A percentile compares a stretch with the other conserved stretches of the same genome.
Evolutionary conservation across 164 flowering plant genomes (phyloP).

Genomic region (Sextonia rubra): DNA sequence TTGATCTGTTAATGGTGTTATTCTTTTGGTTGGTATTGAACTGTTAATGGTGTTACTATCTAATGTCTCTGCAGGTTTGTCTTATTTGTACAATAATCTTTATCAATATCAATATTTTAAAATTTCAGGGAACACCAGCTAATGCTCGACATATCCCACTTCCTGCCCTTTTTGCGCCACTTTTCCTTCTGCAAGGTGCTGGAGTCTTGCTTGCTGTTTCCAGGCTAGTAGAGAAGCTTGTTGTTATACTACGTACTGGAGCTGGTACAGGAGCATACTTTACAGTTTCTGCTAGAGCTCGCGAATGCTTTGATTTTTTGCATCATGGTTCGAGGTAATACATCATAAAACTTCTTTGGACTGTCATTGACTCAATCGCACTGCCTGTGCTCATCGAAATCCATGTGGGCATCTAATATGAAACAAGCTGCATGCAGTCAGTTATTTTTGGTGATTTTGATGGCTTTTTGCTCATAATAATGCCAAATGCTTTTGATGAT

Average conservation of each 20-base stretch:
- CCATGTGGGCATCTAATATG: neutral
- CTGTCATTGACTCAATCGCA: neutral
- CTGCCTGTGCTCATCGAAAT: neutral
- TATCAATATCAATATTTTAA: neutral
- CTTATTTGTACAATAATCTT: neutral
- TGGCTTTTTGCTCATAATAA: too few relatives aligned
- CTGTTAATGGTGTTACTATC: neutral
- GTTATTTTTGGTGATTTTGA: neutral
- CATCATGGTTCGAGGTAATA: constrained; percentile 86
- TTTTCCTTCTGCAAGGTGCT: constrained; percentile 72
- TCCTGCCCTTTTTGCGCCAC: constrained; percentile 61
- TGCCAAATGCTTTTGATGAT: neutral
- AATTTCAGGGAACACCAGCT: constrained; percentile 70
- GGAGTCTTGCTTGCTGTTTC: constrained; percentile 66
- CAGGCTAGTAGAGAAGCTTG: constrained; percentile 67
- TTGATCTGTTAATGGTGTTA: neutral
- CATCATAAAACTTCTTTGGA: neutral
- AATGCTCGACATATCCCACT: constrained; percentile 52
- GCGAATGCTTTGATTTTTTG: constrained; percentile 64
- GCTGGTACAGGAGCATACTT: constrained; percentile 45
- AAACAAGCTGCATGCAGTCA: neutral
- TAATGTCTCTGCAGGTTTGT: neutral
- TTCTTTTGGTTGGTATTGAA: neutral
- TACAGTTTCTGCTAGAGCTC: constrained; percentile 41
- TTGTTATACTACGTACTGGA: constrained; percentile 44